Evolutionary conservation across 2,329 filamentous ascomycete species (phyloP).

Genomic region (Cladobotryum mycophilum): DNA sequence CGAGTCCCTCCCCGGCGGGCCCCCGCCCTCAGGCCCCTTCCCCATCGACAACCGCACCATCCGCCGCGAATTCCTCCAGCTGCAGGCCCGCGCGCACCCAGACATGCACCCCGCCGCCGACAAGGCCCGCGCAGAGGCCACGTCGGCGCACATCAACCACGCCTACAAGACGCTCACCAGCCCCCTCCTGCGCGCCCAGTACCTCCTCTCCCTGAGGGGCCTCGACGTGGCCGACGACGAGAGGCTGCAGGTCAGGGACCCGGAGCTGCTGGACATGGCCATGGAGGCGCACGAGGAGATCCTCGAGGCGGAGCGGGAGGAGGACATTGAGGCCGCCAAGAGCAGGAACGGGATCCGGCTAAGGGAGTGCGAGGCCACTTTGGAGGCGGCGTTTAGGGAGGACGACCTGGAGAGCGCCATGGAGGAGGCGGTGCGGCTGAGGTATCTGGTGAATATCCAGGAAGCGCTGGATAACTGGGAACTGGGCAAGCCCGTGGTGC

Average conservation of each 20-base stretch:
- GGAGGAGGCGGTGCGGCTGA: slow-evolving; percentile 66
- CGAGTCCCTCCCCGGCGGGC: slow-evolving; percentile 64
- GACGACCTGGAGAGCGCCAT: slow-evolving; percentile 63
- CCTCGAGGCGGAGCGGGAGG: slow-evolving; percentile 63
- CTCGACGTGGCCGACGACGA: slow-evolving; percentile 79
- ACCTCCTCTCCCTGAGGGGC: slow-evolving; percentile 67
- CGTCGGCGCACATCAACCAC: slow-evolving; percentile 81
- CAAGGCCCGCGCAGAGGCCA: slow-evolving; percentile 61
- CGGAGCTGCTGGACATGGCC: slow-evolving; percentile 68
- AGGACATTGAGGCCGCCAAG: slow-evolving; percentile 54
- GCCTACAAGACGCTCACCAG: slow-evolving; percentile 80
- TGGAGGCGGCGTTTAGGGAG: slow-evolving; percentile 59
- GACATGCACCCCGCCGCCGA: slow-evolving; percentile 52
- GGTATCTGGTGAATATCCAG: slow-evolving; percentile 87
- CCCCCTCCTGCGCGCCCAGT: slow-evolving; percentile 80
- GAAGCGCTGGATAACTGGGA: slow-evolving; percentile 82
- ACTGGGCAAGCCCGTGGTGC: slow-evolving; percentile 56
- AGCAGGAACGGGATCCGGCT: slow-evolving; percentile 64
- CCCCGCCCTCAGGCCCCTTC: slow-evolving; percentile 74
- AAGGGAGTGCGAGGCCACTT: slow-evolving; percentile 48
- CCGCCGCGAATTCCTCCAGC: slow-evolving; percentile 76
- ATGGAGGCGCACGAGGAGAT: slow-evolving; percentile 73
- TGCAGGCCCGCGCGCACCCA: slow-evolving; percentile 73
- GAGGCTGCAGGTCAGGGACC: slow-evolving; percentile 59
- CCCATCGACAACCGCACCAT: slow-evolving; percentile 62